Percentiles rank a stretch among this genome's conserved stretches.
Conservation (phyloP, 2,329 filamentous ascomycete species). For the Penicillium sp. region DNA sequence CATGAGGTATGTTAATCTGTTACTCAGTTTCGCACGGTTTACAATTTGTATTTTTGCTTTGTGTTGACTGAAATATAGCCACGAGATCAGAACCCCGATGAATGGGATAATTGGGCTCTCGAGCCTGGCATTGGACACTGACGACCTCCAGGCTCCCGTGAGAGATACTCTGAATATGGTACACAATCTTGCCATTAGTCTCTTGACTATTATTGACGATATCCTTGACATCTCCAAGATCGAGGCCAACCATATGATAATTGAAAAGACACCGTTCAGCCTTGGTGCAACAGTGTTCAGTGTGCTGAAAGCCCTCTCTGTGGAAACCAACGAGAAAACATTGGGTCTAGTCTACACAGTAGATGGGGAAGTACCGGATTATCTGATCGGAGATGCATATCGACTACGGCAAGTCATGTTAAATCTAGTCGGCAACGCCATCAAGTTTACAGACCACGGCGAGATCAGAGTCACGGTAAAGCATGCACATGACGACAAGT, state of each 20-base stretch:
- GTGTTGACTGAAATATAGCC: slow-evolving; percentile 42
- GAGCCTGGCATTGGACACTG: slow-evolving; percentile 84
- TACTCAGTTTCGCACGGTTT: neutral
- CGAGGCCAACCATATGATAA: slow-evolving; percentile 91
- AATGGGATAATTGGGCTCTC: slow-evolving; percentile 97
- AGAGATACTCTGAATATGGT: slow-evolving; percentile 96
- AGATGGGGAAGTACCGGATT: slow-evolving; percentile 84
- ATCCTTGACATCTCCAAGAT: slow-evolving; percentile 67
- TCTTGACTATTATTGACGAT: slow-evolving; percentile 88
- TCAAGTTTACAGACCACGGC: slow-evolving; percentile 94
- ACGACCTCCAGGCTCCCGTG: slow-evolving; percentile 86
- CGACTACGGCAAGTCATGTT: slow-evolving; percentile 89
- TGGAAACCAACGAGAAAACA: slow-evolving; percentile 93
- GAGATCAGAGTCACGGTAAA: slow-evolving; percentile 87
- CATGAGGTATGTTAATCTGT: slow-evolving; percentile 59
- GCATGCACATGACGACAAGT: slow-evolving; percentile 57
- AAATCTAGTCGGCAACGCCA: slow-evolving; percentile 91
- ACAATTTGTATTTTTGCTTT: too few relatives aligned
- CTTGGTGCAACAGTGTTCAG: slow-evolving; percentile 90
- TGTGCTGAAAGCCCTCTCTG: slow-evolving; percentile 87
- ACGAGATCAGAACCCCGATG: slow-evolving; percentile 94
- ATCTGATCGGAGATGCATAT: slow-evolving; percentile 91
- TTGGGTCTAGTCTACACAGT: slow-evolving; percentile 86
- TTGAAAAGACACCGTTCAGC: slow-evolving; percentile 93
- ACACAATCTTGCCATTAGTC: slow-evolving; percentile 87